Percentiles rank a stretch among this genome's conserved stretches.
Evolutionary conservation across 106 monocot species (phyloP).

Genomic region (Amphibolis antarctica): DNA sequence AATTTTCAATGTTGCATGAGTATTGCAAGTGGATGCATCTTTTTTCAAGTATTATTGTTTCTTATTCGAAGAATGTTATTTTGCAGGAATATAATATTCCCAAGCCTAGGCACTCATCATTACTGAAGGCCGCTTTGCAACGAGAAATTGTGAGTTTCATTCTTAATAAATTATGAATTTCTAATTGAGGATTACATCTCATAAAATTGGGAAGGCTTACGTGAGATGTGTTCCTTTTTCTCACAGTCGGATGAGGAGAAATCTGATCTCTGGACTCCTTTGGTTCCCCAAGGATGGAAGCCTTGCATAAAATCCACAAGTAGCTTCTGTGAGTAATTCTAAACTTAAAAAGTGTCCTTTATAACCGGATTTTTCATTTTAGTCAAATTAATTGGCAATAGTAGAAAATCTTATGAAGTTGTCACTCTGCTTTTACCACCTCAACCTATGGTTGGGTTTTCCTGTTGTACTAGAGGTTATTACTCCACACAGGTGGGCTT

Average conservation of each 20-base stretch:
- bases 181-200: neutral
- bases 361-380: neutral
- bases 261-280: constrained; percentile 60
- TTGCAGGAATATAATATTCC: constrained; percentile 77
- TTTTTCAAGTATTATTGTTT: neutral
- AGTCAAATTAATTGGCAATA: no score
- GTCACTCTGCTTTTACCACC: no score
- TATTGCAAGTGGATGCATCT: no score
- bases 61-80: neutral
- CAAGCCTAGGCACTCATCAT: constrained; percentile 63
- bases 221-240: neutral
- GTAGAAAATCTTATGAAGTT: no score
- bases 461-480: no score
- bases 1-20: no score
- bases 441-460: no score
- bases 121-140: constrained; percentile 59
- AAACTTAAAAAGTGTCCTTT: neutral
- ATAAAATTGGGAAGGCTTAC: neutral
- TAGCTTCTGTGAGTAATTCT: constrained; percentile 27
- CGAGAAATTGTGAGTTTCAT: constrained; percentile 44
- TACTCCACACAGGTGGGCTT: neutral
- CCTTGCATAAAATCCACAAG: constrained; percentile 26
- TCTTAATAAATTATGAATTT: neutral
- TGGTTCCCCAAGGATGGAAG: constrained; percentile 62
- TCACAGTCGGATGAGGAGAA: constrained; percentile 44